phyloP scores from a whole-genome alignment of 306 rosid species.

The Malus asiatica region DNA sequence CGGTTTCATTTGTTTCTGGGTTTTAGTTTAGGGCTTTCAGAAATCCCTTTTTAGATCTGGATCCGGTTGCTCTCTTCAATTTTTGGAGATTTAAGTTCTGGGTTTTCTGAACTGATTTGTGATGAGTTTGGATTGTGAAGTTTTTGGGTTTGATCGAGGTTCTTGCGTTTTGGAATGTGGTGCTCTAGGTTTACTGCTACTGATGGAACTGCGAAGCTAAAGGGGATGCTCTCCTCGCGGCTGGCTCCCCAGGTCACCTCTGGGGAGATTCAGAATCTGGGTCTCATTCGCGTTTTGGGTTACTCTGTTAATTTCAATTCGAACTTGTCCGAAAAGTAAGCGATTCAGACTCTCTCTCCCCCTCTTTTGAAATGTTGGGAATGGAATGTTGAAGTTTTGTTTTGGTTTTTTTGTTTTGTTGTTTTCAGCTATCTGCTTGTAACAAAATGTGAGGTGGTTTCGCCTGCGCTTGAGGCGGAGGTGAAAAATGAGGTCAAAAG shows the following conservation, averaged over 20 bases:
- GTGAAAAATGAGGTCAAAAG: constrained; percentile 17
- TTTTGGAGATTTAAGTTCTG: neutral
- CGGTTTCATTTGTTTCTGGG: neutral
- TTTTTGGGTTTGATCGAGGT: neutral
- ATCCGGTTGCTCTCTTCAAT: neutral
- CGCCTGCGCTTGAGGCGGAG: constrained; percentile 68
- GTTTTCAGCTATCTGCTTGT: constrained; percentile 60
- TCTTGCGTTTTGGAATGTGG: neutral
- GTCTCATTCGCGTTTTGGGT: constrained; percentile 63
- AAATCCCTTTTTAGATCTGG: neutral
- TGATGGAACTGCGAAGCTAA: constrained; percentile 70
- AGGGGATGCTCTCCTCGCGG: constrained; percentile 47
- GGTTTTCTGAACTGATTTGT: neutral
- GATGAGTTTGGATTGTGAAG: neutral
- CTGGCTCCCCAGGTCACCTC: constrained; percentile 42
- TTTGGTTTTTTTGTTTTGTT: neutral
- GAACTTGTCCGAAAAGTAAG: constrained; percentile 69
- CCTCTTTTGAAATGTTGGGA: neutral
- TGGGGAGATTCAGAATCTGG: constrained; percentile 76
- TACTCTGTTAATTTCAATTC: constrained; percentile 75
- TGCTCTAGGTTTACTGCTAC: constrained; percentile 61
- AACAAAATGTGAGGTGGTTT: constrained; percentile 60
- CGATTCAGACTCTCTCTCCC: neutral
- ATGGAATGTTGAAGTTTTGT: neutral
- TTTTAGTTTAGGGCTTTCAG: neutral